Conservation (phyloP, 352 stramenopile species). For the Globisporangium nagaii region DNA sequence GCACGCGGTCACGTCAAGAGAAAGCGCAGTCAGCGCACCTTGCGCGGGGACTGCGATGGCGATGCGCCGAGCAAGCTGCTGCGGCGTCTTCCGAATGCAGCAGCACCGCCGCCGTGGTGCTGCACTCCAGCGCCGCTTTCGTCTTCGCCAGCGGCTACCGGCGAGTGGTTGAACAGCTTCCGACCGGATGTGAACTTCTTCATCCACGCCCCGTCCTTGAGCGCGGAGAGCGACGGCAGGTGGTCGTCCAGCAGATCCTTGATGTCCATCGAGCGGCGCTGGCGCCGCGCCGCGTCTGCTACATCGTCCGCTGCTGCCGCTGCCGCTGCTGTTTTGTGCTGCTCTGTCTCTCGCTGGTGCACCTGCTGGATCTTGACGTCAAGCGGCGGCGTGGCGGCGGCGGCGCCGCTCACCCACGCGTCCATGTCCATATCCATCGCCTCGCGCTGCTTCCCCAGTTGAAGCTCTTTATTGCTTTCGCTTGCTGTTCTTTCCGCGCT, state of each 20-base stretch:
- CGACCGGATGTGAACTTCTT: slow-evolving; percentile 32
- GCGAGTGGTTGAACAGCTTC: slow-evolving; percentile 16
- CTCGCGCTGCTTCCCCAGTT: neutral
- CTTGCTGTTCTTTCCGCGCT: neutral
- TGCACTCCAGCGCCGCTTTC: slow-evolving; percentile 2
- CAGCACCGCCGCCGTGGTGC: neutral
- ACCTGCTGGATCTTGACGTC: neutral
- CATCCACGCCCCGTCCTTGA: slow-evolving; percentile 71
- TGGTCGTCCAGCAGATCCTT: slow-evolving; percentile 56
- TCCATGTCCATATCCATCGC: slow-evolving; percentile 14
- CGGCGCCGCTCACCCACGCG: slow-evolving; percentile 6
- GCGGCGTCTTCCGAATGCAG: slow-evolving; percentile 15
- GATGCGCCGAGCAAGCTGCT: slow-evolving; percentile 16
- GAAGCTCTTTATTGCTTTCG: neutral
- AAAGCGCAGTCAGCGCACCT: slow-evolving; percentile 8
- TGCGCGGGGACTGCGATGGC: slow-evolving; percentile 28
- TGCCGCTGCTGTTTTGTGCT: neutral
- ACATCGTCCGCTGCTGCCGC: slow-evolving; percentile 13
- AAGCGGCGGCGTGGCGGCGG: neutral
- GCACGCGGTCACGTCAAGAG: neutral
- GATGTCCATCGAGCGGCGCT: slow-evolving; percentile 27
- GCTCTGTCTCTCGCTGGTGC: neutral
- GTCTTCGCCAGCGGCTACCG: slow-evolving; percentile 9
- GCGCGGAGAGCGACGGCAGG: slow-evolving; percentile 37
- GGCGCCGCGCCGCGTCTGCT: neutral